Conservation (phyloP, 768 basidiomycete genomes). For the Naganishia vishniacii region DNA sequence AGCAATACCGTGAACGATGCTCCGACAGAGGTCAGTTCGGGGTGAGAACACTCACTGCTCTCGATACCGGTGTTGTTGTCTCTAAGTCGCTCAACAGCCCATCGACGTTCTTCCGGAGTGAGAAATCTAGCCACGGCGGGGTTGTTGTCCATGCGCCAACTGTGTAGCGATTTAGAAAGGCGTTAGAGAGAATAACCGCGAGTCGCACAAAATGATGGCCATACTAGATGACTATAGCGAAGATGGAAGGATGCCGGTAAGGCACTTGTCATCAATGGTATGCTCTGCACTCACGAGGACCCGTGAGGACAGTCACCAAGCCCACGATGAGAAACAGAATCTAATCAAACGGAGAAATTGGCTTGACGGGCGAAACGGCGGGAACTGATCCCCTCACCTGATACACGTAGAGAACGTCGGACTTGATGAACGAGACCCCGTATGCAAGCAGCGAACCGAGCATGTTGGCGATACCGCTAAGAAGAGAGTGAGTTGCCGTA, state of each 20-base stretch:
- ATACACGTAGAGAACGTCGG: slow-evolving; percentile 49
- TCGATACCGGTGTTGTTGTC: slow-evolving; percentile 41
- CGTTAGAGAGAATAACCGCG: too few relatives aligned
- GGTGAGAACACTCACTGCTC: slow-evolving; percentile 16
- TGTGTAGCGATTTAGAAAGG: slow-evolving; percentile 5
- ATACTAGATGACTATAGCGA: slow-evolving; percentile 17
- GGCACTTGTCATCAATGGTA: not conserved
- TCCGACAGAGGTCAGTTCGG: too few relatives aligned
- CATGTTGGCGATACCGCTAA: slow-evolving; percentile 50
- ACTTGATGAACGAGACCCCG: slow-evolving; percentile 51
- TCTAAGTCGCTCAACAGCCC: slow-evolving; percentile 29
- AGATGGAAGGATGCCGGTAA: not conserved
- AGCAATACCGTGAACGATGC: not conserved
- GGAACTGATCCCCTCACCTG: slow-evolving; percentile 32
- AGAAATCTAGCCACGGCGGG: slow-evolving; percentile 27
- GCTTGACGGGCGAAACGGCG: too few relatives aligned
- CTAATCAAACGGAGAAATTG: not conserved
- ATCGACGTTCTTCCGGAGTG: slow-evolving; percentile 21
- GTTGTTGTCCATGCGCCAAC: slow-evolving; percentile 28
- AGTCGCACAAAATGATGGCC: not conserved
- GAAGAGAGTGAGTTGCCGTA: not conserved
- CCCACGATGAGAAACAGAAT: slow-evolving; percentile 54
- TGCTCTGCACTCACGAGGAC: slow-evolving; percentile 37
- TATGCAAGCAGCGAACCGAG: slow-evolving; percentile 53
- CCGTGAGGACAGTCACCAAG: slow-evolving; percentile 50